These are phyloP conservation scores for Spergularia bocconei DNA, from an alignment of 148 eudicot species.

Conservation along the genomic window DNA sequence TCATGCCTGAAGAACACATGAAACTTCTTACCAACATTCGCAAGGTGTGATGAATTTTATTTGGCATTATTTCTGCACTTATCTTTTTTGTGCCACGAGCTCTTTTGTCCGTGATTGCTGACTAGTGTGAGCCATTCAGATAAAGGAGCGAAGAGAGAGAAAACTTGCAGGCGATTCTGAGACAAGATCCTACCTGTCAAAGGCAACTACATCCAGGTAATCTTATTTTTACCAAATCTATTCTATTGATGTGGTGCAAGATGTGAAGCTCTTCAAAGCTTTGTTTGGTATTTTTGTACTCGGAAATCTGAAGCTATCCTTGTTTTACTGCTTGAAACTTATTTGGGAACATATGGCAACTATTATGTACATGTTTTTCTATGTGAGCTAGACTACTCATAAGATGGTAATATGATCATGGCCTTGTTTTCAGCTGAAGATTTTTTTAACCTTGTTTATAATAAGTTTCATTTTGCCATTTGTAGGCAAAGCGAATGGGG, in stretches of 20 bases:
- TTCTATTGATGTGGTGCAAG: not conserved
- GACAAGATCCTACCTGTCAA: conserved; percentile 56
- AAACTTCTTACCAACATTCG: conserved; percentile 94
- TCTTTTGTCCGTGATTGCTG: conserved; percentile 7
- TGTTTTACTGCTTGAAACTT: too few species aligned
- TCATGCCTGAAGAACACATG: conserved; percentile 96
- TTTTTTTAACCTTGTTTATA: not conserved
- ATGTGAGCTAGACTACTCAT: too few species aligned
- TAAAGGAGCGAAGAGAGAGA: conserved; percentile 76
- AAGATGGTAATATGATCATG: too few species aligned
- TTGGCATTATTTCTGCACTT: not conserved
- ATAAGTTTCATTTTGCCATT: conserved; percentile 1
- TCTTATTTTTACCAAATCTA: conserved; percentile 5
- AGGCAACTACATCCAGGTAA: conserved; percentile 92
- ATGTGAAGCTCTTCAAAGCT: not conserved
- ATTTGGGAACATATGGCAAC: too few species aligned
- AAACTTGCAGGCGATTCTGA: conserved; percentile 52
- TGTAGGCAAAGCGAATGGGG: conserved; percentile 89
- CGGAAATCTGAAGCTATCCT: too few species aligned
- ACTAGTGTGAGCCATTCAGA: conserved; percentile 33
- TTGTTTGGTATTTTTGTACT: not conserved
- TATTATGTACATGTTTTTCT: too few species aligned
- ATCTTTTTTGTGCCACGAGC: not conserved
- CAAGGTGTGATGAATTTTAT: conserved; percentile 46
- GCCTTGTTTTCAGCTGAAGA: too few species aligned